A percentile compares a stretch with the other conserved stretches of the same genome.
phyloP scores from a whole-genome alignment of 345 rosid genomes.

The Iberis pinnata region DNA sequence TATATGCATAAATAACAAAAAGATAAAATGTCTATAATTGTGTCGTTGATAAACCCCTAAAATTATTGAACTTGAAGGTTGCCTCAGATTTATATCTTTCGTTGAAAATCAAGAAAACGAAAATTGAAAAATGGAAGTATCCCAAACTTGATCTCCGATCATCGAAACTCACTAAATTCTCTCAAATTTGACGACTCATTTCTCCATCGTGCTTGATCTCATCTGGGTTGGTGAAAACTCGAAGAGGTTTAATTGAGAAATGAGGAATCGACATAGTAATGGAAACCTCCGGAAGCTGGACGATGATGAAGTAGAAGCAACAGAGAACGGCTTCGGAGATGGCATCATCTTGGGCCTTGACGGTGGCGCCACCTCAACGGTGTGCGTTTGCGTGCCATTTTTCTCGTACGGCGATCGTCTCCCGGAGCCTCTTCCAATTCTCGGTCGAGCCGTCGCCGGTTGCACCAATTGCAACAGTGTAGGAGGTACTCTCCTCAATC shows the following conservation, averaged over 20 bases:
- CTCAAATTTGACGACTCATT: constrained; percentile 18
- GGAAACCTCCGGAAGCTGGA: constrained; percentile 14
- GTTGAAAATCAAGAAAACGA: background rate
- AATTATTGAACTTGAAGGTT: background rate
- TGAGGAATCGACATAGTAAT: constrained; percentile 23
- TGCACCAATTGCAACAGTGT: constrained; percentile 36
- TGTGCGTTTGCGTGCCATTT: constrained; percentile 34
- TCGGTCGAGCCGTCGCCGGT: constrained; percentile 30
- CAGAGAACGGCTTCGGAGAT: constrained; percentile 17
- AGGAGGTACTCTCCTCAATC: constrained; percentile 25
- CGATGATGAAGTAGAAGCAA: background rate
- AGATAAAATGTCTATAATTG: too few species aligned
- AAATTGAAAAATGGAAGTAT: background rate
- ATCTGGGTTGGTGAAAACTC: constrained; percentile 18
- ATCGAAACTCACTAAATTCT: background rate
- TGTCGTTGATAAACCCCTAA: background rate
- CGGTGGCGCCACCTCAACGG: constrained; percentile 38
- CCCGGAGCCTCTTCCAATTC: constrained; percentile 29
- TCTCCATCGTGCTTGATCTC: constrained; percentile 16
- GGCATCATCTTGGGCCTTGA: constrained; percentile 33
- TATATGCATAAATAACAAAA: too few species aligned
- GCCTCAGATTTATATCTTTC: background rate
- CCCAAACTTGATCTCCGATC: constrained; percentile 12
- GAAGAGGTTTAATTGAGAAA: background rate
- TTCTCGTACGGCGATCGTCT: constrained; percentile 8